These are phyloP conservation scores for Gossypium gossypioides DNA, from an alignment of 441 rosid genomes.

Conservation along the genomic window DNA sequence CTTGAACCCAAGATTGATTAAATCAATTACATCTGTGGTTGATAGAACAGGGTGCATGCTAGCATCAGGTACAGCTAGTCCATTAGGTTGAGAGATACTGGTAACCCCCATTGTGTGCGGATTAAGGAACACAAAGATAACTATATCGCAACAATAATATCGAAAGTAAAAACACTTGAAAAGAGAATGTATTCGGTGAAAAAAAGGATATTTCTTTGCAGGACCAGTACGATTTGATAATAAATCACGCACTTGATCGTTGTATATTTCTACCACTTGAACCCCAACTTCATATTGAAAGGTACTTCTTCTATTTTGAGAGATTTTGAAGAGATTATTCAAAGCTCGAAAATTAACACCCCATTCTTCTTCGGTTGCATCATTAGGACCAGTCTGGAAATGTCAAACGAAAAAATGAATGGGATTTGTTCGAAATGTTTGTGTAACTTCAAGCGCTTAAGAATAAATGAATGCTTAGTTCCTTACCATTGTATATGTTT, in stretches of 20 bases:
- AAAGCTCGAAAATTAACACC: constrained; percentile 63
- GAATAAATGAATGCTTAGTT: neutral
- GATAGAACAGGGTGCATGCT: constrained; percentile 46
- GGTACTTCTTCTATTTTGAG: constrained; percentile 39
- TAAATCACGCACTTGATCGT: constrained; percentile 57
- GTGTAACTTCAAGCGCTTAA: neutral
- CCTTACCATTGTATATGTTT: constrained; percentile 58
- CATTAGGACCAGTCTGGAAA: constrained; percentile 46
- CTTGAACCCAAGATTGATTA: constrained; percentile 45
- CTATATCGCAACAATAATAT: neutral
- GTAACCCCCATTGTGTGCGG: constrained; percentile 46
- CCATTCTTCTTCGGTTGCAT: constrained; percentile 39
- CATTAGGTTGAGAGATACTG: constrained; percentile 33
- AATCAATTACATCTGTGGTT: constrained; percentile 44
- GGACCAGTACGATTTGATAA: constrained; percentile 28
- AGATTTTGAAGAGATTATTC: constrained; percentile 44
- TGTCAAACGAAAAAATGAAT: neutral
- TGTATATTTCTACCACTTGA: constrained; percentile 65
- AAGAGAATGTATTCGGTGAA: neutral
- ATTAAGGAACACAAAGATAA: constrained; percentile 31
- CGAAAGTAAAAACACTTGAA: too few species aligned
- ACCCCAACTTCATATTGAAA: constrained; percentile 47
- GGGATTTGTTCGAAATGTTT: neutral
- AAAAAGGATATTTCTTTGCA: constrained; percentile 60
- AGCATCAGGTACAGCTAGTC: constrained; percentile 66